Conservation (phyloP, 179 eudicot genomes). For the Beta corolliflora region DNA sequence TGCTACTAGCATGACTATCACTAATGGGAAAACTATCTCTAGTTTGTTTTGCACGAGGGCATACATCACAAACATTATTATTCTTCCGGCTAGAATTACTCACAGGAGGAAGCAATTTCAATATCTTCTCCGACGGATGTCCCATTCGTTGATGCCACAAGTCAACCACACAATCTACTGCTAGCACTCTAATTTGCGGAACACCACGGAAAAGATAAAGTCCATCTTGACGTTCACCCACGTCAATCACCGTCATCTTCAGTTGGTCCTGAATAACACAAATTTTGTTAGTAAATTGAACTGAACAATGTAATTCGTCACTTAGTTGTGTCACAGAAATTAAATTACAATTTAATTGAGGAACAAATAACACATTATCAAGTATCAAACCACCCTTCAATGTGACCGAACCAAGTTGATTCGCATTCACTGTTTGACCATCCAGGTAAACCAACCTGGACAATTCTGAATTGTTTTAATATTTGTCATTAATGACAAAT, state of each 20-base stretch:
- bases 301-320: background rate
- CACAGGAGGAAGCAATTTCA: too few relatives aligned
- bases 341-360: background rate
- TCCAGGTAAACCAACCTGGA: slow-evolving; percentile 1
- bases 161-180: background rate
- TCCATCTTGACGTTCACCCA: background rate
- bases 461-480: background rate
- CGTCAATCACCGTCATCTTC: background rate
- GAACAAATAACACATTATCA: background rate
- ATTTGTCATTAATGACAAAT: background rate
- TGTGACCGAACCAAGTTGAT: background rate
- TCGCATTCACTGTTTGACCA: background rate
- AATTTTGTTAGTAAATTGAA: background rate
- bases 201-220: background rate
- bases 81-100: too few relatives aligned
- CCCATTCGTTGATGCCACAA: too few relatives aligned
- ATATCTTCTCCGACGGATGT: too few relatives aligned
- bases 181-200: background rate
- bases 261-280: background rate
- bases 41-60: too few relatives aligned
- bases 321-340: background rate
- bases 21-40: too few relatives aligned
- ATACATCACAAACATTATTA: too few relatives aligned
- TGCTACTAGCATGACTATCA: too few relatives aligned
- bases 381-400: background rate